Percentiles rank a stretch among this genome's conserved stretches.
Evolutionary conservation across 1,139 yeast genomes (phyloP).

Genomic region (Arxiozyma heterogenica): DNA sequence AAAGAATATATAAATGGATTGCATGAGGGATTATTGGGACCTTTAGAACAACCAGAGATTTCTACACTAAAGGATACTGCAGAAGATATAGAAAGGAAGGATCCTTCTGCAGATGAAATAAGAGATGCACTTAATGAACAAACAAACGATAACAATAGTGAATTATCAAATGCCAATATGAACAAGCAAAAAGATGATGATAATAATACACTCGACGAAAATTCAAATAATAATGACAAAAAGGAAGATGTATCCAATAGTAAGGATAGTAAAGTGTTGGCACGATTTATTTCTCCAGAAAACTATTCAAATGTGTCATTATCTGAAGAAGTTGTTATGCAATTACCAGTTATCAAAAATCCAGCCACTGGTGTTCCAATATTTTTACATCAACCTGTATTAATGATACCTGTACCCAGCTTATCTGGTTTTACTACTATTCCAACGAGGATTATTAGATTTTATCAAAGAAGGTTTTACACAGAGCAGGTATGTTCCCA

Average conservation of each 20-base stretch:
- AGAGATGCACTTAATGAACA: conserved; percentile 5
- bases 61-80: neutral
- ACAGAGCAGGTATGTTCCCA: conserved; percentile 64
- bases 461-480: conserved; percentile 59
- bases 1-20: conserved; percentile 86
- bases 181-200: conserved; percentile 11
- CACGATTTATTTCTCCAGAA: conserved; percentile 52
- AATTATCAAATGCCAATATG: conserved; percentile 2
- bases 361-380: conserved; percentile 41
- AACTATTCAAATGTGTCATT: conserved; percentile 46
- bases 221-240: conserved; percentile 7
- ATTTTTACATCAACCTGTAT: conserved; percentile 63
- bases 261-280: conserved; percentile 35
- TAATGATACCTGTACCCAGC: conserved; percentile 65
- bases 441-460: conserved; percentile 70
- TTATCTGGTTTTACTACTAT: conserved; percentile 68
- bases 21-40: conserved; percentile 93
- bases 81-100: conserved; percentile 1
- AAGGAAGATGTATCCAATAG: conserved; percentile 17
- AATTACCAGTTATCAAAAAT: conserved; percentile 20
- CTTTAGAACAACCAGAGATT: conserved; percentile 54
- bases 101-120: conserved; percentile 5
- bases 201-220: neutral
- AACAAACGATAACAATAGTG: neutral
- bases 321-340: conserved; percentile 46